Conservation (phyloP, 78 protist species). For the Ministeria vibrans region DNA sequence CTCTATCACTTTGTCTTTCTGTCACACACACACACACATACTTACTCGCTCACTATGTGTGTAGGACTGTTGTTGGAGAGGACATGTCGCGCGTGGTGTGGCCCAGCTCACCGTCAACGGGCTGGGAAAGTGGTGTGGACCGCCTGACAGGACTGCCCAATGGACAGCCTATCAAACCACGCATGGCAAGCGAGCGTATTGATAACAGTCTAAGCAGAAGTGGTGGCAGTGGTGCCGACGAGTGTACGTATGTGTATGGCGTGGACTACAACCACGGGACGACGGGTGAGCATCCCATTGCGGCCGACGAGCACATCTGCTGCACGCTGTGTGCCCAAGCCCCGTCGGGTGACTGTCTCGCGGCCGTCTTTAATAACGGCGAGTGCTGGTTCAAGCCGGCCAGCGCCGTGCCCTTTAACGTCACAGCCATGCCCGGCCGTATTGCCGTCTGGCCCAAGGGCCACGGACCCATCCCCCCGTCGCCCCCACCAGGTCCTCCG, state of each 20-base stretch:
- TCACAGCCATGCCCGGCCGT: not conserved
- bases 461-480: not conserved
- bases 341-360: not conserved
- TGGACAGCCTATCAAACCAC: not conserved
- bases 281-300: not conserved
- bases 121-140: conserved; percentile 41
- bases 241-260: not conserved
- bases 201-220: not conserved
- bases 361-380: not conserved
- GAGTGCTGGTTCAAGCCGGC: not conserved
- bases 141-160: conserved; percentile 17
- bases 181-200: not conserved
- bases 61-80: conserved; percentile 32
- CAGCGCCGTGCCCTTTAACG: not conserved
- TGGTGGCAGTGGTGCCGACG: not conserved
- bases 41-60: no score
- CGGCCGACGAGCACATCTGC: not conserved
- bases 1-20: no score
- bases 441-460: not conserved
- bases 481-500: not conserved
- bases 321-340: not conserved
- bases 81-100: conserved; percentile 33
- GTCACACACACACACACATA: no score
- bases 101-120: conserved; percentile 39
- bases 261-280: not conserved